Evolutionary conservation across 768 basidiomycete genomes (phyloP).

Genomic region (Psilocybe tampanensis): DNA sequence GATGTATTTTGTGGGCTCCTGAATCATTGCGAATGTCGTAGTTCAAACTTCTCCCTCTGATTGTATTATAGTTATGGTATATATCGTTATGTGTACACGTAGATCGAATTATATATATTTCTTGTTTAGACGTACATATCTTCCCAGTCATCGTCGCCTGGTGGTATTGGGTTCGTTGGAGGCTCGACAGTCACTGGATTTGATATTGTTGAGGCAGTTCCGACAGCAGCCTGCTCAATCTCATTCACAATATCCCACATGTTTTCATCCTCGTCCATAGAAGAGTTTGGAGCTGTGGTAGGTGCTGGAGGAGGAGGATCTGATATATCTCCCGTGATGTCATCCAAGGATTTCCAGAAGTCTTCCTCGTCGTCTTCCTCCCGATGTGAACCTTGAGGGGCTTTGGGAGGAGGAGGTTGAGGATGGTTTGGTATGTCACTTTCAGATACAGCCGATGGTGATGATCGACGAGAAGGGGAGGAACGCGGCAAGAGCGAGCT

Average conservation of each 20-base stretch:
- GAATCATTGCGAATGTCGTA: slow-evolving; percentile 12
- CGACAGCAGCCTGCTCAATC: slow-evolving; percentile 27
- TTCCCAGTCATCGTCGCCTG: slow-evolving; percentile 59
- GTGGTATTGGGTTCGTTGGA: slow-evolving; percentile 1
- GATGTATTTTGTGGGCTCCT: slow-evolving; percentile 78
- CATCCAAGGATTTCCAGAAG: slow-evolving; percentile 69
- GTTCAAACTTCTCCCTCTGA: slow-evolving; percentile 2
- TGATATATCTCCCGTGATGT: slow-evolving; percentile 38
- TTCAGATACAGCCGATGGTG: slow-evolving; percentile 17
- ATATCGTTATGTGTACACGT: slow-evolving; percentile 5
- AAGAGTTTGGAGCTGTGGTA: slow-evolving; percentile 21
- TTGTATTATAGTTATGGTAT: slow-evolving; percentile 10
- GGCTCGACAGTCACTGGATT: not conserved
- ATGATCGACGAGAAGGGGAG: slow-evolving; percentile 24
- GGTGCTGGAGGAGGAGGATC: slow-evolving; percentile 21
- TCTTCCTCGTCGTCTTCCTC: slow-evolving; percentile 55
- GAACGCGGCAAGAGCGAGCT: slow-evolving; percentile 13
- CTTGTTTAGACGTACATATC: slow-evolving; percentile 63
- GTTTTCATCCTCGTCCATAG: slow-evolving; percentile 56
- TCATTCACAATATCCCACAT: slow-evolving; percentile 74
- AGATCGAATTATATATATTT: slow-evolving; percentile 5
- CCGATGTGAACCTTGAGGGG: slow-evolving; percentile 5
- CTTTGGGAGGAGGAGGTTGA: slow-evolving; percentile 1
- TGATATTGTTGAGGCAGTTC: slow-evolving; percentile 13
- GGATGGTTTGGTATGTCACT: slow-evolving; percentile 15